A percentile compares a stretch with the other conserved stretches of the same genome.
phyloP scores from a whole-genome alignment of 306 rosid genomes.

The Erythrophleum fordii region DNA sequence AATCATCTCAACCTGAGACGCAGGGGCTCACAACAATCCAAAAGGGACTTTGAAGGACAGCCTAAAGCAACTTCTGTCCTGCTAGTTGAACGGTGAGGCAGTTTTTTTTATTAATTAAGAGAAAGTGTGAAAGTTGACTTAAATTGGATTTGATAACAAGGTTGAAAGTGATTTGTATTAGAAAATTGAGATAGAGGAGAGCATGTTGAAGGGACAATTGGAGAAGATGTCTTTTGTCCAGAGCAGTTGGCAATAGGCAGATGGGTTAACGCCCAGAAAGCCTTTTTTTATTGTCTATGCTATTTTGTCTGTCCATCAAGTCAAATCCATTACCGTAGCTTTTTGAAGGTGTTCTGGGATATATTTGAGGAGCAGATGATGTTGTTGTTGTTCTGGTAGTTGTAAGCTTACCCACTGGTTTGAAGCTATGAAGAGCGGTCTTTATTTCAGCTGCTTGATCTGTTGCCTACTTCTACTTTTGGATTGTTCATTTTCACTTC shows the following conservation, averaged over 20 bases:
- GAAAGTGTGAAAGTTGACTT: constrained; percentile 32
- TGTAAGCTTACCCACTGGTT: constrained; percentile 20
- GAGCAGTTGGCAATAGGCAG: constrained; percentile 26
- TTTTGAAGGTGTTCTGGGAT: constrained; percentile 24
- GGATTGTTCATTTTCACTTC: constrained; percentile 65
- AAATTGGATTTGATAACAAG: constrained; percentile 16
- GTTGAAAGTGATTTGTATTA: constrained; percentile 21
- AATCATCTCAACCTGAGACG: constrained; percentile 22
- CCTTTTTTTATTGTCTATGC: not conserved
- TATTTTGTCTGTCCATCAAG: constrained; percentile 8
- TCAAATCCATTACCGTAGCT: constrained; percentile 15
- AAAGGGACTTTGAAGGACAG: constrained; percentile 13
- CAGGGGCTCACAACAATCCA: not conserved
- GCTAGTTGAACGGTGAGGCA: constrained; percentile 18
- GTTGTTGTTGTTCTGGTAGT: constrained; percentile 31
- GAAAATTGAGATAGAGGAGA: constrained; percentile 16
- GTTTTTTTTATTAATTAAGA: constrained; percentile 7
- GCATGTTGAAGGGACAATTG: constrained; percentile 25
- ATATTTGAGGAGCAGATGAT: constrained; percentile 38
- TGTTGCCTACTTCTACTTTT: constrained; percentile 62
- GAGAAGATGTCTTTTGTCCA: not conserved
- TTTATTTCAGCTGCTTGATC: constrained; percentile 49
- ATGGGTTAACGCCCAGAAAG: constrained; percentile 33
- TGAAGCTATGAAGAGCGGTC: constrained; percentile 60
- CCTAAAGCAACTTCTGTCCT: not conserved